phyloP scores from a whole-genome alignment of 257 asterid species.

The Euphrasia confusa region DNA sequence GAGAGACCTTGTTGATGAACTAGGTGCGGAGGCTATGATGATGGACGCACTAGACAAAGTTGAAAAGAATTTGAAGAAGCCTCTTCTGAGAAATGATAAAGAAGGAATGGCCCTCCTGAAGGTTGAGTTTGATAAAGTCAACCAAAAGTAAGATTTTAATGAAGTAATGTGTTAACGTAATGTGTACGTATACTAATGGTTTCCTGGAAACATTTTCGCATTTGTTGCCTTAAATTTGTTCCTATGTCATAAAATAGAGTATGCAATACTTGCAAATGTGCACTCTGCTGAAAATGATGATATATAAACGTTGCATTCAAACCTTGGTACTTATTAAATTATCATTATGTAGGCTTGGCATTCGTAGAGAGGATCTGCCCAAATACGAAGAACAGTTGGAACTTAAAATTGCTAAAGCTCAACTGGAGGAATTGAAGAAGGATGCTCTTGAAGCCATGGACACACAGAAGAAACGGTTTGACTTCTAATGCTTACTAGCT shows the following conservation, averaged over 20 bases:
- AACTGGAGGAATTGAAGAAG: constrained; percentile 79
- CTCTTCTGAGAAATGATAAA: constrained; percentile 83
- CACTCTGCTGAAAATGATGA: not conserved
- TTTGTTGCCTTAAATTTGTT: no score
- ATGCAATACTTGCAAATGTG: not conserved
- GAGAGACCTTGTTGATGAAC: constrained; percentile 77
- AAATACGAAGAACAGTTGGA: constrained; percentile 85
- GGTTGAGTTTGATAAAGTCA: constrained; percentile 81
- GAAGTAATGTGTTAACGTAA: constrained; percentile 8
- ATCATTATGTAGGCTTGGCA: constrained; percentile 62
- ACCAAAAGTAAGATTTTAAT: constrained; percentile 69
- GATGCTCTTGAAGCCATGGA: constrained; percentile 90
- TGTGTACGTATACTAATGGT: not conserved
- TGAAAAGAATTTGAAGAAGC: constrained; percentile 79
- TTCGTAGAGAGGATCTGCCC: constrained; percentile 69
- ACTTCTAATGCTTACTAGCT: not conserved
- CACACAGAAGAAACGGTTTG: constrained; percentile 58
- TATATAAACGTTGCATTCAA: not conserved
- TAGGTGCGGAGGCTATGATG: constrained; percentile 86
- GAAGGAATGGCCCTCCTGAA: constrained; percentile 79
- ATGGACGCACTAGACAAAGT: constrained; percentile 79
- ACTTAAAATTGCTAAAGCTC: constrained; percentile 82
- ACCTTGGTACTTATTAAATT: not conserved
- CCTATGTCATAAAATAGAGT: not conserved
- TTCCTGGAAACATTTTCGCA: constrained; percentile 5